Evolutionary conservation across 2,329 filamentous ascomycete species (phyloP).

Genomic region (Colletotrichum orchidophilum): DNA sequence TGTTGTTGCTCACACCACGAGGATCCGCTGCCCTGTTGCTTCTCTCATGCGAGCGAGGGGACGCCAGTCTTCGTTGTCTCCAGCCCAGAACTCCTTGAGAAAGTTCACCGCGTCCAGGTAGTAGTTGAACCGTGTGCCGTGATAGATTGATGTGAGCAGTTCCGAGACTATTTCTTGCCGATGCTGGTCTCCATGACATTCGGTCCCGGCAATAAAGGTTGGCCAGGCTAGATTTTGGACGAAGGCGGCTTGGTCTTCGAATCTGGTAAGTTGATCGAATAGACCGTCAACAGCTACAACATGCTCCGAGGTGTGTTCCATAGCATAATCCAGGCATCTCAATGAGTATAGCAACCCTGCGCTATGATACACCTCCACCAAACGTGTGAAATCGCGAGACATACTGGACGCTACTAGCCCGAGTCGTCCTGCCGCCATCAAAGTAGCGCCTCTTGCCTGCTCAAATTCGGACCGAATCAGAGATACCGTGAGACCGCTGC

Average conservation of each 20-base stretch:
- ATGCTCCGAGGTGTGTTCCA: neutral
- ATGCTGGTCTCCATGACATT: neutral
- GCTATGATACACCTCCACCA: neutral
- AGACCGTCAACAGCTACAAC: neutral
- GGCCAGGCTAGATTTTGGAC: neutral
- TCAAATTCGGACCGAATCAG: neutral
- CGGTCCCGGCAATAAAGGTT: neutral
- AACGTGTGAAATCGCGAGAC: neutral
- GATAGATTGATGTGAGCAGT: neutral
- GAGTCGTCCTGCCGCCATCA: neutral
- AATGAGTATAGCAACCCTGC: neutral
- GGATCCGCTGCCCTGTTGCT: slow-evolving; percentile 36
- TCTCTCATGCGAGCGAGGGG: slow-evolving; percentile 38
- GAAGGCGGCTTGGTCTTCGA: neutral
- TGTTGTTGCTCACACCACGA: slow-evolving; percentile 33
- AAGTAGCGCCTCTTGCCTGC: neutral
- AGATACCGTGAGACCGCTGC: neutral
- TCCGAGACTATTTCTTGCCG: neutral
- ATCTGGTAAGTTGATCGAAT: neutral
- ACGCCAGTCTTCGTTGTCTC: slow-evolving; percentile 39
- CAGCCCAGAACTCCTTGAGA: slow-evolving; percentile 39
- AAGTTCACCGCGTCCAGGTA: slow-evolving; percentile 36
- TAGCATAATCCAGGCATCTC: neutral
- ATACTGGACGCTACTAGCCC: neutral
- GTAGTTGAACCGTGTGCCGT: neutral